These are phyloP conservation scores for Clavariopsis aquatica DNA, from an alignment of 495 filamentous ascomycete species.

Conservation along the genomic window DNA sequence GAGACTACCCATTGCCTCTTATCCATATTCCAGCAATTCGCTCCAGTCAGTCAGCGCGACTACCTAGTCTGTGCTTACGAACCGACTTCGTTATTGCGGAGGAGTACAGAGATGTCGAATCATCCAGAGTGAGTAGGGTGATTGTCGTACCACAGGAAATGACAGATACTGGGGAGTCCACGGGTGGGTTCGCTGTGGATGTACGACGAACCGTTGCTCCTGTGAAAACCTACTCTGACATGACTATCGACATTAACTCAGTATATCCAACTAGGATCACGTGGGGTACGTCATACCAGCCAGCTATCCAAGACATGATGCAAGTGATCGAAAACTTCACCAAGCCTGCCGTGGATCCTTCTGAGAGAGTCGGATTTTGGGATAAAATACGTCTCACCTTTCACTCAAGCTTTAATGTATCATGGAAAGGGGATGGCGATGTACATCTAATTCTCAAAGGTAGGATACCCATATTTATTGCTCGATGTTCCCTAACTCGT, in stretches of 20 bases:
- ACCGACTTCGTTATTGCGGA: constrained; percentile 97
- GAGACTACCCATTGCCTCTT: constrained; percentile 92
- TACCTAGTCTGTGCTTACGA: constrained; percentile 79
- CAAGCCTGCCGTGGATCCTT: constrained; percentile 89
- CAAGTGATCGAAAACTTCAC: constrained; percentile 98
- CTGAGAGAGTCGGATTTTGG: constrained; percentile 95
- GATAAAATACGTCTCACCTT: constrained; percentile 96
- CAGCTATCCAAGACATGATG: constrained; percentile 99
- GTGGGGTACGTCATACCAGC: constrained; percentile 96
- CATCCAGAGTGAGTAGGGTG: constrained; percentile 77
- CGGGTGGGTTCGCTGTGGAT: constrained; percentile 70
- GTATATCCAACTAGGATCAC: constrained; percentile 87
- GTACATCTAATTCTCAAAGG: constrained; percentile 93
- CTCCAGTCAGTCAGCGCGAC: constrained; percentile 71
- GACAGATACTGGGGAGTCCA: constrained; percentile 49
- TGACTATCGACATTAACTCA: constrained; percentile 88
- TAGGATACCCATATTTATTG: no score
- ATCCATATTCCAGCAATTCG: constrained; percentile 85
- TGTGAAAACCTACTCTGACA: constrained; percentile 95
- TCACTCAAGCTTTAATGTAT: constrained; percentile 85
- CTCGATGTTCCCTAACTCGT: no score
- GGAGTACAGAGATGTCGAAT: constrained; percentile 77
- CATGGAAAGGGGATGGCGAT: constrained; percentile 94
- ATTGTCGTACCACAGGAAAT: constrained; percentile 73
- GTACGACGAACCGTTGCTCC: constrained; percentile 91